Evolutionary conservation across 2,329 filamentous ascomycete species (phyloP).

Genomic region (Exophiala oligosperma): DNA sequence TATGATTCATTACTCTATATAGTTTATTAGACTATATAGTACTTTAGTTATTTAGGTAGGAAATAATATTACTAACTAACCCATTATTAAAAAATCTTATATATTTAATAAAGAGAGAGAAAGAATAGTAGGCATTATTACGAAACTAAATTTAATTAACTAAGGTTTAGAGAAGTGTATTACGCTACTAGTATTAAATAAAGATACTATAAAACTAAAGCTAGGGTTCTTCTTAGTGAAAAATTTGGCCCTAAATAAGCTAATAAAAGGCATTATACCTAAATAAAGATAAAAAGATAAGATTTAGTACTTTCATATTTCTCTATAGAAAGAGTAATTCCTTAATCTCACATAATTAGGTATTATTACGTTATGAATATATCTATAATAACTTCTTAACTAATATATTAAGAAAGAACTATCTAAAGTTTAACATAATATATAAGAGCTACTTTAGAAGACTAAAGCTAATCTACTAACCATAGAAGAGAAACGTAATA

Average conservation of each 20-base stretch:
- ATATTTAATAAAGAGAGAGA: background rate
- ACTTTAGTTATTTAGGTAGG: constrained; percentile 35
- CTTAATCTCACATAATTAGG: background rate
- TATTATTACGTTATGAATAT: background rate
- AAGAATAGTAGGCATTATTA: background rate
- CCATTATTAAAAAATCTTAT: background rate
- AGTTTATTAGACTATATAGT: too few relatives aligned
- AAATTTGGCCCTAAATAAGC: constrained; percentile 29
- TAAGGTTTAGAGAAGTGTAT: constrained; percentile 28
- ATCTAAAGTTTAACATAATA: background rate
- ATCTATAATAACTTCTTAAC: background rate
- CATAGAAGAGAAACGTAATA: background rate
- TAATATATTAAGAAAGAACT: background rate
- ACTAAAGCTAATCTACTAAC: background rate
- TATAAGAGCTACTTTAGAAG: background rate
- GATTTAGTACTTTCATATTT: background rate
- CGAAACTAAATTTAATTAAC: background rate
- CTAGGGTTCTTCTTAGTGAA: constrained; percentile 35
- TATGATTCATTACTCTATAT: too few relatives aligned
- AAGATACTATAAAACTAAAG: constrained; percentile 31
- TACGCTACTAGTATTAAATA: constrained; percentile 31
- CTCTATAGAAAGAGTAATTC: background rate
- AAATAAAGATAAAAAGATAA: background rate
- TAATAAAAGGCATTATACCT: constrained; percentile 8
- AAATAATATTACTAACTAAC: background rate